Evolutionary conservation across 1,139 yeast species (phyloP).

Genomic region (Candida neerlandica): DNA sequence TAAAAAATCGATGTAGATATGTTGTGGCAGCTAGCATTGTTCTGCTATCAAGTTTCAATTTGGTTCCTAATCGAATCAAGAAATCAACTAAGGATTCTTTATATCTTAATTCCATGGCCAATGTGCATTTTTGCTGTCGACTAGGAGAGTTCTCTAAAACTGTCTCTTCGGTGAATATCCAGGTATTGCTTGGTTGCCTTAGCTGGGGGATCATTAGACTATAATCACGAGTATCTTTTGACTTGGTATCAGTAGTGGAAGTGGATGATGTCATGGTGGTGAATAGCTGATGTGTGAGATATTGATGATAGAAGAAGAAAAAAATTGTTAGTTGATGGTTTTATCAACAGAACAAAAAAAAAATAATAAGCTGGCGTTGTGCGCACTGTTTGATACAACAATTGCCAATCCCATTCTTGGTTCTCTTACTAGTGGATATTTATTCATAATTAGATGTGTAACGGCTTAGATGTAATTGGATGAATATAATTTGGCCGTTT

Average conservation of each 20-base stretch:
- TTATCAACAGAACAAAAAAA: neutral
- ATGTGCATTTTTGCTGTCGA: slow-evolving; percentile 22
- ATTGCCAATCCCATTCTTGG: too few relatives aligned
- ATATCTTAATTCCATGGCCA: slow-evolving; percentile 38
- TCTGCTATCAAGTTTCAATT: slow-evolving; percentile 44
- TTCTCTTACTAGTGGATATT: too few relatives aligned
- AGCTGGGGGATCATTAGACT: slow-evolving; percentile 5
- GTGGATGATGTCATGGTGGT: neutral
- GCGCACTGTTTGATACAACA: too few relatives aligned
- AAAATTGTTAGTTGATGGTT: neutral
- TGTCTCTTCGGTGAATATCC: slow-evolving; percentile 39
- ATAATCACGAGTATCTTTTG: neutral
- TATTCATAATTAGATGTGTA: too few relatives aligned
- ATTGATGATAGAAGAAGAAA: neutral
- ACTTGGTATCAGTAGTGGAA: neutral
- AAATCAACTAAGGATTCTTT: slow-evolving; percentile 46
- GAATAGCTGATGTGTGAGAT: neutral
- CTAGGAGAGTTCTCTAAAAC: slow-evolving; percentile 36
- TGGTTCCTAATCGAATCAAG: slow-evolving; percentile 39
- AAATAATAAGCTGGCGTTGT: too few relatives aligned
- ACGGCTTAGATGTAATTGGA: too few relatives aligned
- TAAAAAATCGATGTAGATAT: slow-evolving; percentile 44
- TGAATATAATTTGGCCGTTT: too few relatives aligned
- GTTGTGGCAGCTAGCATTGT: slow-evolving; percentile 49
- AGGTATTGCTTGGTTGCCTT: slow-evolving; percentile 21